Percentiles rank a stretch among this genome's conserved stretches.
These are phyloP conservation scores for Phytophthora rubi DNA, from an alignment of 352 stramenopile species.

Conservation along the genomic window DNA sequence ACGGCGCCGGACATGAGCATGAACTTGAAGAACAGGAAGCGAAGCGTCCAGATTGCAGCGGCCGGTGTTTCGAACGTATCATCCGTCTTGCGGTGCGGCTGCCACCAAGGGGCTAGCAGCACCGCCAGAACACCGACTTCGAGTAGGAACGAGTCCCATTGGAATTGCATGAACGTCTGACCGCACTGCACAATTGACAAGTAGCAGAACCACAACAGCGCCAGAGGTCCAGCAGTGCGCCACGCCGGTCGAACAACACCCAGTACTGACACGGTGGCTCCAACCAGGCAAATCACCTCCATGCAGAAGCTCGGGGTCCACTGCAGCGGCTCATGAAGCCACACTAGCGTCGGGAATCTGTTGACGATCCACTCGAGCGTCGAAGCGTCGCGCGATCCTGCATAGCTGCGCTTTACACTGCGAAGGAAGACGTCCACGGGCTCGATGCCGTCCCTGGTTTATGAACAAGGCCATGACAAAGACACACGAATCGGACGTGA, in stretches of 20 bases:
- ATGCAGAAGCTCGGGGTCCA: conserved; percentile 58
- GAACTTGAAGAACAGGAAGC: conserved; percentile 94
- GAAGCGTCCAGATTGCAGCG: conserved; percentile 64
- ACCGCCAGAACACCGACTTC: conserved; percentile 84
- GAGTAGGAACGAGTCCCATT: conserved; percentile 93
- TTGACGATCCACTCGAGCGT: conserved; percentile 18
- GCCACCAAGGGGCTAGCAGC: conserved; percentile 54
- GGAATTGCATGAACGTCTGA: conserved; percentile 91
- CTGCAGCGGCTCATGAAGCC: conserved; percentile 52
- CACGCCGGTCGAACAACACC: conserved; percentile 35
- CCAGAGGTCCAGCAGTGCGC: conserved; percentile 42
- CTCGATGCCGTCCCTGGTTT: conserved; percentile 59
- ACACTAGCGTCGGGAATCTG: conserved; percentile 62
- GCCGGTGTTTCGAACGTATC: conserved; percentile 40
- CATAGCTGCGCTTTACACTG: conserved; percentile 36
- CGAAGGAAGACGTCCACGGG: conserved; percentile 61
- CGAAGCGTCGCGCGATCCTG: conserved; percentile 16
- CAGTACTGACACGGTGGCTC: conserved; percentile 39
- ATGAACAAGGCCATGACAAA: conserved; percentile 22
- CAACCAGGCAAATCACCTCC: conserved; percentile 52
- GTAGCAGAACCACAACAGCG: conserved; percentile 66
- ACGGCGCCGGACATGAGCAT: conserved; percentile 93
- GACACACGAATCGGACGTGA: conserved; percentile 11
- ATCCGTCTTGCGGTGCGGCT: background rate
- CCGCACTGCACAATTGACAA: conserved; percentile 81